A percentile compares a stretch with the other conserved stretches of the same genome.
phyloP scores from a whole-genome alignment of 306 rosid genomes.

The Vigna unguiculata region DNA sequence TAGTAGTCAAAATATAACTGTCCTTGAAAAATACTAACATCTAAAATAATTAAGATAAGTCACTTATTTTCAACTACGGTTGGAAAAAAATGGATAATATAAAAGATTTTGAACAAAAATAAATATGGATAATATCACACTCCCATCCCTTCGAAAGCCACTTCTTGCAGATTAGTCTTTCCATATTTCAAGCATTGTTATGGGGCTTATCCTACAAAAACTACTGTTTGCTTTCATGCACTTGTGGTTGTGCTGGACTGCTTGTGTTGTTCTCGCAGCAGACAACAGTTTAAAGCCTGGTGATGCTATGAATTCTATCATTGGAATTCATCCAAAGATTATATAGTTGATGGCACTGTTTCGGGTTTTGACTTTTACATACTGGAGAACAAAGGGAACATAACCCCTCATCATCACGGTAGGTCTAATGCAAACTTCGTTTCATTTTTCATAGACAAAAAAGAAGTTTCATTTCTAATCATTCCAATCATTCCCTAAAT shows the following conservation, averaged over 20 bases:
- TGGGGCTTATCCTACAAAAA: neutral
- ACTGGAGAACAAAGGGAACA: neutral
- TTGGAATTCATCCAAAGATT: neutral
- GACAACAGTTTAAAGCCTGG: neutral
- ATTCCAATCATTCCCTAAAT: no score
- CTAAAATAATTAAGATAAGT: no score
- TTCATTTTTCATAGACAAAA: no score
- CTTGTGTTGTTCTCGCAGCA: neutral
- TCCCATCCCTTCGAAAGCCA: no score
- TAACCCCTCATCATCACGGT: neutral
- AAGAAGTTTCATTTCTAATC: neutral
- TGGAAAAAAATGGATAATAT: no score
- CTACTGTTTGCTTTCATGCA: neutral
- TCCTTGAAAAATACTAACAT: no score
- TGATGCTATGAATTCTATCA: neutral
- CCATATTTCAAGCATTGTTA: neutral
- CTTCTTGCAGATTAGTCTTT: neutral
- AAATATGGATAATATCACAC: no score
- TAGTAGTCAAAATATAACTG: no score
- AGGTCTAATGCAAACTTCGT: neutral
- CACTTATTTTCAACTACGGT: no score
- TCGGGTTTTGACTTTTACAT: neutral
- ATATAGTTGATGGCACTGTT: neutral
- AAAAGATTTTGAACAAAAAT: no score
- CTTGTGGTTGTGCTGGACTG: neutral